These are phyloP conservation scores for Hyaloscypha finlandica DNA, from an alignment of 495 filamentous ascomycete genomes.

Conservation along the genomic window DNA sequence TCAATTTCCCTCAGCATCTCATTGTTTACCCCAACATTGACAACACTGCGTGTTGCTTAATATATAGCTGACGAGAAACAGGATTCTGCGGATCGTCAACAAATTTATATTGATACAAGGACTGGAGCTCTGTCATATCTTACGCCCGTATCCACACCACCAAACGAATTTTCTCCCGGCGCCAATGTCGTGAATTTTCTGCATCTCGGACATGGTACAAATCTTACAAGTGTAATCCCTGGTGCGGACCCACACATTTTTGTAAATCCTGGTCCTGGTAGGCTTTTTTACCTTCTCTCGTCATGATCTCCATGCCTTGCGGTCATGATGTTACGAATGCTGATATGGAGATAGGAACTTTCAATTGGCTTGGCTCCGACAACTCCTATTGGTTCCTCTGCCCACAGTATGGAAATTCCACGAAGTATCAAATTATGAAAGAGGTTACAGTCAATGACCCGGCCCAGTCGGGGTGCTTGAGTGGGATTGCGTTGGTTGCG, in stretches of 20 bases:
- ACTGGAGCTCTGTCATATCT: conserved; percentile 1
- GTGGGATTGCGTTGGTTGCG: conserved; percentile 2
- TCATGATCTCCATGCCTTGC: too few relatives aligned
- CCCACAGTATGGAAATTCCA: not conserved
- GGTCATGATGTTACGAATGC: too few relatives aligned
- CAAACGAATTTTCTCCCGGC: not conserved
- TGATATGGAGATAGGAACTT: not conserved
- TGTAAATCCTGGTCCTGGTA: conserved; percentile 9
- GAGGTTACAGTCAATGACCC: too few relatives aligned
- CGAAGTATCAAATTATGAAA: too few relatives aligned
- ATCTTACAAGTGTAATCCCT: conserved; percentile 4
- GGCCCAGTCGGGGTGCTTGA: not conserved
- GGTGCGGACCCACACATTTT: not conserved
- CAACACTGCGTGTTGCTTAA: too few relatives aligned
- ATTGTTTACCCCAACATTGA: not conserved
- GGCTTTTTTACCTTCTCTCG: not conserved
- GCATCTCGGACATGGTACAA: conserved; percentile 12
- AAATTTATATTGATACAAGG: not conserved
- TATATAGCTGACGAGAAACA: not conserved
- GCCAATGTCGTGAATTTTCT: conserved; percentile 7
- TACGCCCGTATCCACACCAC: not conserved
- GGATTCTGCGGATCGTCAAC: not conserved
- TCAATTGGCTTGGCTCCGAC: not conserved
- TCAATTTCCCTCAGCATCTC: not conserved
- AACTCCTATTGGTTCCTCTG: not conserved